These are phyloP conservation scores for Brasenia schreberi DNA, from an alignment of 164 flowering plant genomes.

Conservation along the genomic window DNA sequence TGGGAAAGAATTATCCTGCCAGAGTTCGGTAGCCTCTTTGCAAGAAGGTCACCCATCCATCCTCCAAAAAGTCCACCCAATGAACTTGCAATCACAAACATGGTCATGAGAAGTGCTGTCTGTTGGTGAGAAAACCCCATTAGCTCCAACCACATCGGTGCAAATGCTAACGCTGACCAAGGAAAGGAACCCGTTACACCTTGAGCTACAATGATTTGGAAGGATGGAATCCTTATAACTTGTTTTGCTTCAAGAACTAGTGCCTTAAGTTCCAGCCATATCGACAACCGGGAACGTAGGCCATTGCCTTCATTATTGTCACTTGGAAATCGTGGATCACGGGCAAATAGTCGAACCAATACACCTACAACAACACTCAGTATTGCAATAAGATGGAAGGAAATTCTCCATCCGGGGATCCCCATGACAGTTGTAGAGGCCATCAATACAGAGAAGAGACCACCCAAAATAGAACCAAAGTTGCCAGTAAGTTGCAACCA, in stretches of 20 bases:
- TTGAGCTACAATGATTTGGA: slow-evolving; percentile 85
- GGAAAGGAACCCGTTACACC: slow-evolving; percentile 90
- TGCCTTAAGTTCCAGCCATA: slow-evolving; percentile 42
- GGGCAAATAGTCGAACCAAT: slow-evolving; percentile 48
- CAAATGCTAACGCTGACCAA: slow-evolving; percentile 88
- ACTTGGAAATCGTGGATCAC: slow-evolving; percentile 51
- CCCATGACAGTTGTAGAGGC: slow-evolving; percentile 66
- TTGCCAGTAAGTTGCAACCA: slow-evolving; percentile 85
- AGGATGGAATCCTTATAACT: slow-evolving; percentile 69
- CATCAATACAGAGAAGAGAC: slow-evolving; percentile 55
- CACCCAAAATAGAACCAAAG: slow-evolving; percentile 70
- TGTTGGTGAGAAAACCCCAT: slow-evolving; percentile 66
- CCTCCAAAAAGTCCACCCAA: slow-evolving; percentile 91
- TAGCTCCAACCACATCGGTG: slow-evolving; percentile 92
- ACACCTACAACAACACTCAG: slow-evolving; percentile 56
- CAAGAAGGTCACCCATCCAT: slow-evolving; percentile 64
- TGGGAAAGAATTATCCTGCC: slow-evolving; percentile 83
- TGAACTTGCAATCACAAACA: slow-evolving; percentile 55
- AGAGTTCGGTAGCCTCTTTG: slow-evolving; percentile 58
- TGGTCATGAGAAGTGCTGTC: slow-evolving; percentile 51
- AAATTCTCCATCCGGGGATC: slow-evolving; percentile 78
- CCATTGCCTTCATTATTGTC: slow-evolving; percentile 7
- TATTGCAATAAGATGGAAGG: slow-evolving; percentile 71
- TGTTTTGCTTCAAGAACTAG: slow-evolving; percentile 48
- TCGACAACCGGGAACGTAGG: slow-evolving; percentile 18